phyloP scores from a whole-genome alignment of 164 flowering plant species.

The Macadamia tetraphylla region DNA sequence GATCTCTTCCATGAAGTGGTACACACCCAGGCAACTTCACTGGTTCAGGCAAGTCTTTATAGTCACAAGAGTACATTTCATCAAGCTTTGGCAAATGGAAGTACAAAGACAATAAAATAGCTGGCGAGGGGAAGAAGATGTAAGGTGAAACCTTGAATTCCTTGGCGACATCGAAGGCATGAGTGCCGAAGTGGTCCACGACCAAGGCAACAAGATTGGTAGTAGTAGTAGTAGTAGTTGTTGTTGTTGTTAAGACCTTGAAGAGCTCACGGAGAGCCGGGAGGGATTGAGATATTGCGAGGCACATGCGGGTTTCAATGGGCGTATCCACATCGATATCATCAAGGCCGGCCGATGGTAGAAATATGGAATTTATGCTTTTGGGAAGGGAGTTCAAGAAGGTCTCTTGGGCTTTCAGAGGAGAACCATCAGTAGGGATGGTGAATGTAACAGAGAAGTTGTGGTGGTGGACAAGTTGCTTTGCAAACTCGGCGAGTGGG shows the following conservation, averaged over 20 bases:
- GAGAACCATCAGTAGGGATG: too few relatives aligned
- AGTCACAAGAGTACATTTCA: slow-evolving; percentile 4
- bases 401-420: too few relatives aligned
- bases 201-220: slow-evolving; percentile 27
- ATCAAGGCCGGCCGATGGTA: slow-evolving; percentile 28
- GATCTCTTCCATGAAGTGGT: slow-evolving; percentile 43
- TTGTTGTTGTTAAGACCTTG: neutral
- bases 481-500: too few relatives aligned
- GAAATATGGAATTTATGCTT: slow-evolving; percentile 22
- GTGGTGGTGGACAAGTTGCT: too few relatives aligned
- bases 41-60: too few relatives aligned
- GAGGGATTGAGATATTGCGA: slow-evolving; percentile 40
- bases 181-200: slow-evolving; percentile 51
- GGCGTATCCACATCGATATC: slow-evolving; percentile 23
- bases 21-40: slow-evolving; percentile 49
- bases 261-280: slow-evolving; percentile 22
- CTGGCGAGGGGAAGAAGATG: slow-evolving; percentile 44
- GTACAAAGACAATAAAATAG: slow-evolving; percentile 34
- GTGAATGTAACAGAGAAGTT: too few relatives aligned
- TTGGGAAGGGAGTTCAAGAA: slow-evolving; percentile 20
- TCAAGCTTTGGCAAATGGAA: slow-evolving; percentile 42
- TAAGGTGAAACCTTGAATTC: slow-evolving; percentile 19
- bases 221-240: neutral
- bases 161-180: slow-evolving; percentile 38
- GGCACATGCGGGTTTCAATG: slow-evolving; percentile 29